Conservation (phyloP, 305 asterid genomes). For the Fraxinus dipetala region DNA sequence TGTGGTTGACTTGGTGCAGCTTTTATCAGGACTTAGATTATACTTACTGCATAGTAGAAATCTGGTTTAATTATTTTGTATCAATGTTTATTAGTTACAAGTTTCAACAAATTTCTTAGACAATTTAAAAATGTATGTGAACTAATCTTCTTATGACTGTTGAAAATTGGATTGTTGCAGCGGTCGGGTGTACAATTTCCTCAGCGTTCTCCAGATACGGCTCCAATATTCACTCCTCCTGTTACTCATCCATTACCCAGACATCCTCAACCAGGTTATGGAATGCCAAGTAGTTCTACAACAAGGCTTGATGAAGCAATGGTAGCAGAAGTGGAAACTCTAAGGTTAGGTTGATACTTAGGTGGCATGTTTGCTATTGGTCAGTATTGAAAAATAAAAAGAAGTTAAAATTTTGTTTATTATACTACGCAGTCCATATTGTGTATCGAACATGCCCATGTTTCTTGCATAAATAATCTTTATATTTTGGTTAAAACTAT, state of each 20-base stretch:
- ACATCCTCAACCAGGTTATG: conserved; percentile 77
- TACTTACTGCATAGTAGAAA: neutral
- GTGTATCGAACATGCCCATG: neutral
- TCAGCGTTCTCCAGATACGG: conserved; percentile 54
- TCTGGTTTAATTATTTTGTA: neutral
- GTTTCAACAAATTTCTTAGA: neutral
- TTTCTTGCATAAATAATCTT: neutral
- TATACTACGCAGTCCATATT: neutral
- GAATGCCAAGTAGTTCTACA: conserved; percentile 96
- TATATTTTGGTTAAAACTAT: neutral
- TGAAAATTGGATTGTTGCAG: conserved; percentile 39
- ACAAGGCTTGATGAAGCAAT: conserved; percentile 90
- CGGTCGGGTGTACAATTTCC: conserved; percentile 80
- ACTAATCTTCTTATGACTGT: neutral
- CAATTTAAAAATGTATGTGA: neutral
- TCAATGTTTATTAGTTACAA: neutral
- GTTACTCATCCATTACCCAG: conserved; percentile 54
- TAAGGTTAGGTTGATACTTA: conserved; percentile 50
- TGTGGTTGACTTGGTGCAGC: neutral
- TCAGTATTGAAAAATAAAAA: neutral
- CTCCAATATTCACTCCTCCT: conserved; percentile 85
- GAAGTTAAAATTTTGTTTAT: neutral
- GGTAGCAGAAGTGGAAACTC: conserved; percentile 73
- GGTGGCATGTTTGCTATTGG: neutral
- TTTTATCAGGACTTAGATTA: neutral